phyloP scores from a whole-genome alignment of 1,284 basidiomycete species.

The Jaminaea rosea region DNA sequence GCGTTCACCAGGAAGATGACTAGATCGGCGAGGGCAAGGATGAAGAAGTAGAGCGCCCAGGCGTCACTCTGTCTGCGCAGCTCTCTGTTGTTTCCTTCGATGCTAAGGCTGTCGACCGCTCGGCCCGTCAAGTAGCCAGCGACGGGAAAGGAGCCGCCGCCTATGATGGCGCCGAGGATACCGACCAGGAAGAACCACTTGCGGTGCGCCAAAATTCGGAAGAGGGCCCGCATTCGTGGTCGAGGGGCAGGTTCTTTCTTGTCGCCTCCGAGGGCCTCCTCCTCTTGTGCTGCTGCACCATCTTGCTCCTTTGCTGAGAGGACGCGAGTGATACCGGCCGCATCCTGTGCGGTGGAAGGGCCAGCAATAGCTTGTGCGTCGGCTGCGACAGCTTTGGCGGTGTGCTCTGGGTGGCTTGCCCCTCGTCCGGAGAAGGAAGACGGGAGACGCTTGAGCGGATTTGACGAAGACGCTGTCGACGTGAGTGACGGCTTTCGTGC shows the following conservation, averaged over 20 bases:
- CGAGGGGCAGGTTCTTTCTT: too few relatives aligned
- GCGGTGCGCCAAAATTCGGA: neutral
- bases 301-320: too few relatives aligned
- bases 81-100: constrained; percentile 16
- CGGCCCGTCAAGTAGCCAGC: constrained; percentile 42
- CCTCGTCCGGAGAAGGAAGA: constrained; percentile 9
- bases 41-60: constrained; percentile 36
- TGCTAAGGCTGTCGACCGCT: constrained; percentile 28
- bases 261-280: too few relatives aligned
- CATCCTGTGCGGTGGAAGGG: neutral
- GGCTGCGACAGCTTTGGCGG: too few relatives aligned
- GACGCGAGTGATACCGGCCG: too few relatives aligned
- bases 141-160: constrained; percentile 48
- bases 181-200: constrained; percentile 27
- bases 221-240: too few relatives aligned
- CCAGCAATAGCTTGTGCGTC: neutral
- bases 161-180: constrained; percentile 13
- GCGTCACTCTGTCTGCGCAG: constrained; percentile 18
- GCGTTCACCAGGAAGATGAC: constrained; percentile 24
- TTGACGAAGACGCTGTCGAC: neutral
- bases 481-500: neutral
- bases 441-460: constrained; percentile 6
- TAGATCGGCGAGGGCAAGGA: constrained; percentile 22
- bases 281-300: too few relatives aligned
- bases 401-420: constrained; percentile 15